Percentiles rank a stretch among this genome's conserved stretches.
phyloP scores from a whole-genome alignment of 2,329 filamentous ascomycete species.

The Aspergillus ibericus region DNA sequence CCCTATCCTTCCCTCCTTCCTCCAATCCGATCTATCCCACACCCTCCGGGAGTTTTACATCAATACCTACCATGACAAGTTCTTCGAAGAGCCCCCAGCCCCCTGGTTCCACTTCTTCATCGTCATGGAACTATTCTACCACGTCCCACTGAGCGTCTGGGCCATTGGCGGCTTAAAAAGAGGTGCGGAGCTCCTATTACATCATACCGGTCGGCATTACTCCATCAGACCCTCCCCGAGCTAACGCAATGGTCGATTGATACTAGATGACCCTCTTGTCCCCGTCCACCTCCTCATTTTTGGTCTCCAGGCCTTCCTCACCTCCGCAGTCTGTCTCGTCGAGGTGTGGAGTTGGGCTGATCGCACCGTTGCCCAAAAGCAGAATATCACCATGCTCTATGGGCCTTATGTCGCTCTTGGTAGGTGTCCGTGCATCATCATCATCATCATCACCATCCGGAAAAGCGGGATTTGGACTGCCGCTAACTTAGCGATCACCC shows the following conservation, averaged over 20 bases:
- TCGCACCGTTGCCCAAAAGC: constrained; percentile 48
- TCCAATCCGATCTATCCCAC: constrained; percentile 53
- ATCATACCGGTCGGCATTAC: neutral
- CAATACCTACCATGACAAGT: constrained; percentile 61
- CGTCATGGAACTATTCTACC: constrained; percentile 61
- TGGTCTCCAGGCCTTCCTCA: constrained; percentile 59
- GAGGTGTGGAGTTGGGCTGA: constrained; percentile 60
- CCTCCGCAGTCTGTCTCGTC: constrained; percentile 62
- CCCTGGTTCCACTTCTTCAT: constrained; percentile 60
- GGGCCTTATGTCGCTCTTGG: constrained; percentile 58
- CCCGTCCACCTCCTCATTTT: constrained; percentile 63
- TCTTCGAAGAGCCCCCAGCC: constrained; percentile 58
- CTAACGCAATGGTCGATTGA: neutral
- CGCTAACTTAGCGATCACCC: neutral
- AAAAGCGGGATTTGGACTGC: neutral
- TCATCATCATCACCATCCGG: too few species aligned
- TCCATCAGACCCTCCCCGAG: neutral
- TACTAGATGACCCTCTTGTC: constrained; percentile 55
- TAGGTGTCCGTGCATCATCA: constrained; percentile 36
- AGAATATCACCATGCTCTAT: constrained; percentile 54
- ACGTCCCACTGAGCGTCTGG: constrained; percentile 63
- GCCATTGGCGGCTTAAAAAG: constrained; percentile 55
- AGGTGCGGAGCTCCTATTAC: constrained; percentile 39
- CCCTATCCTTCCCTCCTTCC: constrained; percentile 55
- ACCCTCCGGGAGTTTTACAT: constrained; percentile 59